A percentile compares a stretch with the other conserved stretches of the same genome.
Evolutionary conservation across 768 basidiomycete species (phyloP).

Genomic region (Mycena vulgaris): DNA sequence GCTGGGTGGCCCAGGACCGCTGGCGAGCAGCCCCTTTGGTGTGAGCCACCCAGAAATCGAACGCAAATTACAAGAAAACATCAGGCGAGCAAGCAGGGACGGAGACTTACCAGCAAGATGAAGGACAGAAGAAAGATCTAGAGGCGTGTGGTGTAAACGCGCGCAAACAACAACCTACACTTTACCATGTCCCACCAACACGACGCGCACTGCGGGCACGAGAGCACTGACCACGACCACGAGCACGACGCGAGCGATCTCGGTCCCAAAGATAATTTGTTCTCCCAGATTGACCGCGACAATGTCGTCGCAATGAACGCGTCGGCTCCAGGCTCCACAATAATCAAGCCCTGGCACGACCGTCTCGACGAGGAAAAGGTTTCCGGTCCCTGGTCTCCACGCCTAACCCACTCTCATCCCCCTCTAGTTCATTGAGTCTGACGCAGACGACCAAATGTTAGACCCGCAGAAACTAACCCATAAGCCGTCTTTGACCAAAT

Average conservation of each 20-base stretch:
- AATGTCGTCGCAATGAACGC: conserved; percentile 90
- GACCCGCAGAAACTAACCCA: conserved; percentile 32
- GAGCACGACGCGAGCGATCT: conserved; percentile 24
- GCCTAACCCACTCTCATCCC: neutral
- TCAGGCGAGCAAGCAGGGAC: conserved; percentile 50
- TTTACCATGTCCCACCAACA: conserved; percentile 27
- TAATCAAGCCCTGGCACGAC: conserved; percentile 92
- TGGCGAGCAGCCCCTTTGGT: conserved; percentile 86
- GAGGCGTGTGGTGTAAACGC: neutral
- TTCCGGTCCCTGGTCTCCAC: conserved; percentile 50
- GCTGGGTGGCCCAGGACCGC: conserved; percentile 76
- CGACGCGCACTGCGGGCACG: conserved; percentile 31
- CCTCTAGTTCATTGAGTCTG: conserved; percentile 81
- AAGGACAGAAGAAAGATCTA: neutral
- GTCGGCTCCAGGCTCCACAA: conserved; percentile 61
- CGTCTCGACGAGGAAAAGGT: conserved; percentile 78
- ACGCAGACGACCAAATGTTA: conserved; percentile 93
- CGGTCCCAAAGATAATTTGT: conserved; percentile 72
- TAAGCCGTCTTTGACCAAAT: too few relatives aligned
- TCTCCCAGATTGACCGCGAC: conserved; percentile 78
- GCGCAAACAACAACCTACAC: neutral
- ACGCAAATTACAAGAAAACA: conserved; percentile 92
- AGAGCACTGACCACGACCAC: conserved; percentile 30
- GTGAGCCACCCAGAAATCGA: conserved; percentile 73
- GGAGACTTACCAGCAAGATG: conserved; percentile 15